Conservation (phyloP, 805 yeast species). For the Teunomyces lycoperdinae region DNA sequence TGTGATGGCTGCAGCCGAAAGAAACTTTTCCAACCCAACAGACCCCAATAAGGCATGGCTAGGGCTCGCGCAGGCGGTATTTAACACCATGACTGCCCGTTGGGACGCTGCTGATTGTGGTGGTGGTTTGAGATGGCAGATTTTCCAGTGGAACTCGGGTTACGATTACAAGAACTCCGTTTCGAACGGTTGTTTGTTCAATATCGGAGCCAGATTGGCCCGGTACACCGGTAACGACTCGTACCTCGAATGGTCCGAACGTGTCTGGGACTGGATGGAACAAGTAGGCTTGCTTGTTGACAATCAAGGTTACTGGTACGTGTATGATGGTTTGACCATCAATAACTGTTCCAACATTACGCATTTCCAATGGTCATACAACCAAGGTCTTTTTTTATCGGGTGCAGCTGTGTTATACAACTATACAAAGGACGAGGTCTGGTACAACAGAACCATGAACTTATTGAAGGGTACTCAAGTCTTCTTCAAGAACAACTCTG, state of each 20-base stretch:
- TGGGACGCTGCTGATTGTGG: conserved; percentile 39
- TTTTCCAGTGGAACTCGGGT: conserved; percentile 48
- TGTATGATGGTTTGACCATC: conserved; percentile 72
- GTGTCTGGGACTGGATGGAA: conserved; percentile 46
- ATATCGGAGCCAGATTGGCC: conserved; percentile 44
- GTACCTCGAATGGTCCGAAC: conserved; percentile 41
- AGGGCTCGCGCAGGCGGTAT: conserved; percentile 40
- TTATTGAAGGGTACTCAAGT: conserved; percentile 54
- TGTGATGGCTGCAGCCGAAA: conserved; percentile 88
- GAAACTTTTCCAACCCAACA: conserved; percentile 64
- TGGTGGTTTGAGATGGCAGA: conserved; percentile 49
- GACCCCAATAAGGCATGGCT: conserved; percentile 38
- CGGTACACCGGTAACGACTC: conserved; percentile 39
- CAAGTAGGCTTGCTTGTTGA: conserved; percentile 41
- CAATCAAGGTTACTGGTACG: conserved; percentile 44
- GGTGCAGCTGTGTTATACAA: conserved; percentile 84
- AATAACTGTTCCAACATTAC: conserved; percentile 63
- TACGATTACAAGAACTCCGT: conserved; percentile 46
- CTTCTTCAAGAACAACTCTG: conserved; percentile 46
- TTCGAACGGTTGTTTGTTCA: conserved; percentile 44
- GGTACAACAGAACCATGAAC: conserved; percentile 61
- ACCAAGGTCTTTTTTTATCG: conserved; percentile 72
- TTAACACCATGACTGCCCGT: conserved; percentile 44
- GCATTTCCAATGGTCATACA: conserved; percentile 77
- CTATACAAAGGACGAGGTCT: conserved; percentile 58